A percentile compares a stretch with the other conserved stretches of the same genome.
Evolutionary conservation across 306 rosid species (phyloP).

Genomic region (Dryas alaskensis): DNA sequence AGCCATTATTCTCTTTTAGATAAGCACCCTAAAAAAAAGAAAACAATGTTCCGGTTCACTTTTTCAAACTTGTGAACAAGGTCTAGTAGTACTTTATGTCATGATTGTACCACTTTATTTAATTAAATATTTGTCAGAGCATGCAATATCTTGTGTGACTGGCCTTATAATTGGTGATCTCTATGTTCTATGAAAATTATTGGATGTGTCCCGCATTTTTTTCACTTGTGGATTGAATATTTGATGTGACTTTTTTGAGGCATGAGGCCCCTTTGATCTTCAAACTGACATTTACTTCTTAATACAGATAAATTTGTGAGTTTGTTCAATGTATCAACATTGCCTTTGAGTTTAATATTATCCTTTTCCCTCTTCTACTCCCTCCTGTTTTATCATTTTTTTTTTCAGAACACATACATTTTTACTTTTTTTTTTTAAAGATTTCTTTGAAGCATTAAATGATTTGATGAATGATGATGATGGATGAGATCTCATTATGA

Average conservation of each 20-base stretch:
- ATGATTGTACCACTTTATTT: too few relatives aligned
- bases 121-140: too few relatives aligned
- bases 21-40: too few relatives aligned
- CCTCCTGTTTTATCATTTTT: not conserved
- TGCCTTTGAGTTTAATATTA: not conserved
- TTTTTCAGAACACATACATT: too few relatives aligned
- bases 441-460: not conserved
- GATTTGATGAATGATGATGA: conserved; percentile 3
- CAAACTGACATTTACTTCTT: not conserved
- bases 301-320: not conserved
- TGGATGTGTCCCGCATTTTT: not conserved
- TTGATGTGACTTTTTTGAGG: not conserved
- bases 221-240: not conserved
- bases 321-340: not conserved
- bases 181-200: not conserved
- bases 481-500: conserved; percentile 1
- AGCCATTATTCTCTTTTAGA: too few relatives aligned
- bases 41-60: too few relatives aligned
- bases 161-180: not conserved
- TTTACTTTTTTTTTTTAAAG: too few relatives aligned
- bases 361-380: not conserved
- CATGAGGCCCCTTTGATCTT: not conserved
- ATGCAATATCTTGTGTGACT: not conserved
- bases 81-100: too few relatives aligned
- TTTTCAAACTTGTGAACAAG: too few relatives aligned